Evolutionary conservation across 169 alveolate genomes (phyloP).

Genomic region (Toxoplasma gondii): DNA sequence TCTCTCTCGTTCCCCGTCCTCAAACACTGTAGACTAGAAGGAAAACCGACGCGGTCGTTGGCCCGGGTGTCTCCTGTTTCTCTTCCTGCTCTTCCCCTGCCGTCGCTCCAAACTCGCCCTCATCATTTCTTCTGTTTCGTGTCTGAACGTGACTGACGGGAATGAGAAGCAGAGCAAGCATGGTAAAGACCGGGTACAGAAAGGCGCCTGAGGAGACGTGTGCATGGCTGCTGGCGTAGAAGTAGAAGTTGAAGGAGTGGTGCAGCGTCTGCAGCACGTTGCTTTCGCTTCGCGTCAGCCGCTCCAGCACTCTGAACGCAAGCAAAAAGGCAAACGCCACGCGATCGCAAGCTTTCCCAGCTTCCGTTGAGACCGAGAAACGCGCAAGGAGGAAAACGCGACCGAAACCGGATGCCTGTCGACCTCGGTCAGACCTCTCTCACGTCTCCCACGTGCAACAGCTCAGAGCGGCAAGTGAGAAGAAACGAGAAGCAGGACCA

Average conservation of each 20-base stretch:
- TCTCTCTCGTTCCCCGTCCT: too few species aligned
- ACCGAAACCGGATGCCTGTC: too few species aligned
- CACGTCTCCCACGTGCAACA: too few species aligned
- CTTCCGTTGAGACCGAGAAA: background rate
- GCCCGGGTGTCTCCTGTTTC: too few species aligned
- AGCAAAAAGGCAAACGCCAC: background rate
- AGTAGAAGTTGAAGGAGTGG: constrained; percentile 71
- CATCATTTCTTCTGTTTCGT: too few species aligned
- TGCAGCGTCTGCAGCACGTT: constrained; percentile 65
- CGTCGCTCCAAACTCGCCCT: background rate
- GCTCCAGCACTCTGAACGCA: background rate
- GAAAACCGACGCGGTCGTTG: too few species aligned
- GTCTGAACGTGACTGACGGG: background rate
- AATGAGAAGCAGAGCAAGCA: background rate
- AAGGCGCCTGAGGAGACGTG: constrained; percentile 55
- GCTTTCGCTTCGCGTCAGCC: constrained; percentile 47
- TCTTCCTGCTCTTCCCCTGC: background rate
- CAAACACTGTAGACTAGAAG: too few species aligned
- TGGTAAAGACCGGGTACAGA: background rate
- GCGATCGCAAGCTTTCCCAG: background rate
- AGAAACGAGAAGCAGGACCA: too few species aligned
- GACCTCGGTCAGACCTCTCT: too few species aligned
- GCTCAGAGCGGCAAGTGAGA: too few species aligned
- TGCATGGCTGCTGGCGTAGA: constrained; percentile 49
- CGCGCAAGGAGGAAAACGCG: too few species aligned